Evolutionary conservation across 257 asterid species (phyloP).

Genomic region (Solanum sejunctum): DNA sequence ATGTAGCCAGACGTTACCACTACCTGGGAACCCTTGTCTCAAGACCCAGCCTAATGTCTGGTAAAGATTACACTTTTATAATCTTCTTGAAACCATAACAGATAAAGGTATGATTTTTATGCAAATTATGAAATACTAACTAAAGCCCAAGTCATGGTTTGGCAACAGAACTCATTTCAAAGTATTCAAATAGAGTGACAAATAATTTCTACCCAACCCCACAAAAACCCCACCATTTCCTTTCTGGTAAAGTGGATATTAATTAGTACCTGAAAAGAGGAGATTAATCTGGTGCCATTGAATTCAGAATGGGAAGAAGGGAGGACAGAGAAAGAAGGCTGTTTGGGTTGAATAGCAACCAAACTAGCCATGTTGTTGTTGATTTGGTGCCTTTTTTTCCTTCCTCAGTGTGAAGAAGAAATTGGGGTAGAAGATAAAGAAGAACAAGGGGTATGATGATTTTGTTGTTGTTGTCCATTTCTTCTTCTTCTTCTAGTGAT

Average conservation of each 20-base stretch:
- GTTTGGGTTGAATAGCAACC: constrained; percentile 68
- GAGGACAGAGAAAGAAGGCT: constrained; percentile 44
- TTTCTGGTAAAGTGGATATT: neutral
- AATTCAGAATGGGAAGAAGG: constrained; percentile 73
- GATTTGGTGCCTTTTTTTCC: neutral
- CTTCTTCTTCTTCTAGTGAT: constrained; percentile 7
- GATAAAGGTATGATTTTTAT: neutral
- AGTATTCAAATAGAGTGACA: neutral
- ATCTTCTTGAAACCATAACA: neutral
- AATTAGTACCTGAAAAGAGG: constrained; percentile 54
- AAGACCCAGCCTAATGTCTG: neutral
- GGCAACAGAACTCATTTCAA: neutral
- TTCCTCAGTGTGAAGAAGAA: neutral
- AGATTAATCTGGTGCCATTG: constrained; percentile 50
- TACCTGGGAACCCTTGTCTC: too few species aligned
- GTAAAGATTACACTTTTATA: neutral
- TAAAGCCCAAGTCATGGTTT: neutral
- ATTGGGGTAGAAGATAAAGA: neutral
- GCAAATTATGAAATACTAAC: neutral
- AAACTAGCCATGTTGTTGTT: constrained; percentile 39
- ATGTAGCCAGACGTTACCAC: too few species aligned
- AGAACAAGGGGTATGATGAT: constrained; percentile 13
- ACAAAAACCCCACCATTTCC: neutral
- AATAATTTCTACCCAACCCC: neutral
- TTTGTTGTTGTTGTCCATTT: neutral